phyloP scores from a whole-genome alignment of 345 rosid genomes.

The Bretschneidera sinensis region DNA sequence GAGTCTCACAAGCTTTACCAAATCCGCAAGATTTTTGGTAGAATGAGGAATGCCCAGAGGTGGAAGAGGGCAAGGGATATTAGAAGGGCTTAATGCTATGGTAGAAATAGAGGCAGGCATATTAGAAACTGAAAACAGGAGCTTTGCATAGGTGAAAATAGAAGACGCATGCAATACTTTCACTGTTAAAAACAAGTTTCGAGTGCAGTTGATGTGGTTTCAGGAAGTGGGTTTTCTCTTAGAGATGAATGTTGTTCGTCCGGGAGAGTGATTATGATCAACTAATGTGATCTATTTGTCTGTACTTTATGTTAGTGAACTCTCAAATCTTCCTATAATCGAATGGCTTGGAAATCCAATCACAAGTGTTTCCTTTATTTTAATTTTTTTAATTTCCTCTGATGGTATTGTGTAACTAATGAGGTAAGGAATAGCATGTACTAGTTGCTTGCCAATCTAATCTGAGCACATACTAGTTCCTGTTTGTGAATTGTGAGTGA shows the following conservation, averaged over 20 bases:
- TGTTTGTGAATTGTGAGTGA: too few relatives aligned
- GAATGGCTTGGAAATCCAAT: background rate
- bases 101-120: slow-evolving; percentile 31
- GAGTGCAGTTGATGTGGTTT: slow-evolving; percentile 6
- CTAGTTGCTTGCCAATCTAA: too few relatives aligned
- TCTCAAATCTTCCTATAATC: background rate
- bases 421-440: too few relatives aligned
- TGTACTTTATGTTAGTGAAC: background rate
- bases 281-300: background rate
- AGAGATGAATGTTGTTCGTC: slow-evolving; percentile 48
- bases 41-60: slow-evolving; percentile 54
- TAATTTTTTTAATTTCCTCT: too few relatives aligned
- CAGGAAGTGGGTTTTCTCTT: slow-evolving; percentile 25
- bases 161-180: background rate
- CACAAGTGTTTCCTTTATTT: background rate
- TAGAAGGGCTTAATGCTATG: slow-evolving; percentile 26
- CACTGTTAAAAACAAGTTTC: background rate
- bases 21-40: slow-evolving; percentile 56
- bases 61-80: slow-evolving; percentile 61
- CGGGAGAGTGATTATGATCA: slow-evolving; percentile 25
- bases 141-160: too few relatives aligned
- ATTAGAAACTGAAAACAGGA: slow-evolving; percentile 30
- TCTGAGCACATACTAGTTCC: too few relatives aligned
- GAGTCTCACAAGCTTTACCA: slow-evolving; percentile 66
- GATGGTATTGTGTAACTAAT: too few relatives aligned